These are phyloP conservation scores for Mrakia frigida DNA, from an alignment of 768 basidiomycete genomes.

Conservation along the genomic window DNA sequence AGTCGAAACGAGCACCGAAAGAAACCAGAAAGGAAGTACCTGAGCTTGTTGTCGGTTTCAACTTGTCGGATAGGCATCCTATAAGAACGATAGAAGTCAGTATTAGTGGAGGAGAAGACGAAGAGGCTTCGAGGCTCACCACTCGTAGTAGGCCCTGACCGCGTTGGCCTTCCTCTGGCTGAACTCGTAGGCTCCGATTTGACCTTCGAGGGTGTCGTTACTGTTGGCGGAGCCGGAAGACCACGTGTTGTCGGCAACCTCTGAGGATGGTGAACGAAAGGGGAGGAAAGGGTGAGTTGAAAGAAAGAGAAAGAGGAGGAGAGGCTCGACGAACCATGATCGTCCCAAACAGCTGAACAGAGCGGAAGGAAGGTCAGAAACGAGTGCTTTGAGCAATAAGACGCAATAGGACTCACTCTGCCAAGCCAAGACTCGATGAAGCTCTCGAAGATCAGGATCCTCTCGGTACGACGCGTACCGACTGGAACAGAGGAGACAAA, in stretches of 20 bases:
- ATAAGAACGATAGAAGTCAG: too few species aligned
- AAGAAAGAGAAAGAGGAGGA: not conserved
- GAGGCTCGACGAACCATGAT: not conserved
- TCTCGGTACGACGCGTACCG: constrained; percentile 52
- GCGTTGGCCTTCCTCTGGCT: constrained; percentile 59
- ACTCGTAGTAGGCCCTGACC: constrained; percentile 55
- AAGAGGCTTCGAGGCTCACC: constrained; percentile 35
- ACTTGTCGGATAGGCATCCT: constrained; percentile 59
- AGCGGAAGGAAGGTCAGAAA: not conserved
- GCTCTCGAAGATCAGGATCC: constrained; percentile 50
- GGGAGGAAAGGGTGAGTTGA: constrained; percentile 42
- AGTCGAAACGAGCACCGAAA: not conserved
- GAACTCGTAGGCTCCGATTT: constrained; percentile 55
- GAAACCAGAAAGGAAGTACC: too few species aligned
- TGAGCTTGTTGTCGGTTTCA: constrained; percentile 53
- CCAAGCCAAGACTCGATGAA: constrained; percentile 55
- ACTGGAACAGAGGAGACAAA: not conserved
- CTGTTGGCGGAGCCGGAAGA: constrained; percentile 56
- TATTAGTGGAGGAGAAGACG: too few species aligned
- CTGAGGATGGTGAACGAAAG: constrained; percentile 39
- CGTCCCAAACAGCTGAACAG: not conserved
- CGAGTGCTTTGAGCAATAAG: not conserved
- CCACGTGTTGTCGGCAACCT: constrained; percentile 58
- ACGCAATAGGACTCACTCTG: constrained; percentile 38
- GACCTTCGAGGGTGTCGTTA: constrained; percentile 54